Percentiles rank a stretch among this genome's conserved stretches.
Conservation (phyloP, 805 yeast species). For the Pichia thaimueangensis region DNA sequence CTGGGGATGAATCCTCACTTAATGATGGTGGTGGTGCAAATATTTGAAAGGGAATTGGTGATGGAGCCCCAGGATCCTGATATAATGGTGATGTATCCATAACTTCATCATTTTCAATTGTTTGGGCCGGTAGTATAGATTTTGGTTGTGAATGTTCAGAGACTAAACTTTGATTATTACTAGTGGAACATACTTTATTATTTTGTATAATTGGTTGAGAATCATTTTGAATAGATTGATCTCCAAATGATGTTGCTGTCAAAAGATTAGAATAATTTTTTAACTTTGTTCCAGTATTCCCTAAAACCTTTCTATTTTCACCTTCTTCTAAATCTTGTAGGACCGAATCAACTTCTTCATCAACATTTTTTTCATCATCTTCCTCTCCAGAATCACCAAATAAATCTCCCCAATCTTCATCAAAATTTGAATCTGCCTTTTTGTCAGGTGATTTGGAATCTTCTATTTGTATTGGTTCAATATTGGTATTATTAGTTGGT, state of each 20-base stretch:
- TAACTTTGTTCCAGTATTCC: too few relatives aligned
- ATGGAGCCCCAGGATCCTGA: conserved; percentile 80
- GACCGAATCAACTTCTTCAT: conserved; percentile 8
- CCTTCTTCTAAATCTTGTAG: conserved; percentile 14
- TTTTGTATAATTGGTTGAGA: too few relatives aligned
- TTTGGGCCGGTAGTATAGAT: not conserved
- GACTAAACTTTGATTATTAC: too few relatives aligned
- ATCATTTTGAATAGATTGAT: too few relatives aligned
- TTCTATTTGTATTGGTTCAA: not conserved
- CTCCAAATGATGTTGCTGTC: too few relatives aligned
- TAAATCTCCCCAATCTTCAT: conserved; percentile 27
- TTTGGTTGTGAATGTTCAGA: too few relatives aligned
- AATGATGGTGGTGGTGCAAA: conserved; percentile 31
- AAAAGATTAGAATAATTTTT: too few relatives aligned
- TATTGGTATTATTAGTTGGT: not conserved
- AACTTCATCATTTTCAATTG: not conserved
- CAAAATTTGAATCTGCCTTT: conserved; percentile 3
- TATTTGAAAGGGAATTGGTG: conserved; percentile 53
- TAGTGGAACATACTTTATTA: too few relatives aligned
- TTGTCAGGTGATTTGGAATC: conserved; percentile 6
- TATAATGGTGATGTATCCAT: conserved; percentile 46
- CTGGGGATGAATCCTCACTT: conserved; percentile 8
- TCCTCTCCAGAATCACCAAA: conserved; percentile 20
- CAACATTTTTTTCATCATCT: conserved; percentile 10
- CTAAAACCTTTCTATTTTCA: not conserved